Percentiles rank a stretch among this genome's conserved stretches.
Conservation (phyloP, 192 early-diverging fungal species). For the Backusella tarrabulga region DNA sequence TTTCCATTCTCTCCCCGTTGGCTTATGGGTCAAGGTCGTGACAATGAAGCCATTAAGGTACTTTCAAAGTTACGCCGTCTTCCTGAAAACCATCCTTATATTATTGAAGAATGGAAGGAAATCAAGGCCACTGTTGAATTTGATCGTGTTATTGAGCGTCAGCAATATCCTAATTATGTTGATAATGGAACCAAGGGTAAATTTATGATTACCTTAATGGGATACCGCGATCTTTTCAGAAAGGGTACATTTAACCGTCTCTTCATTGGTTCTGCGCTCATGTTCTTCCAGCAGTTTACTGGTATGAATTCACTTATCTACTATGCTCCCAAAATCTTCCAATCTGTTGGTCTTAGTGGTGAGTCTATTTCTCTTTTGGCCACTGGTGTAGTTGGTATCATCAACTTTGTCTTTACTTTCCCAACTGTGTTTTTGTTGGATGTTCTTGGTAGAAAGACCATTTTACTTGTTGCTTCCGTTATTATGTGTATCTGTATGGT, state of each 20-base stretch:
- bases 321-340: conserved; percentile 61
- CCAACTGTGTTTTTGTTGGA: conserved; percentile 74
- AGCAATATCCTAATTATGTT: conserved; percentile 22
- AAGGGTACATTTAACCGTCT: conserved; percentile 52
- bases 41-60: conserved; percentile 54
- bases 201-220: conserved; percentile 18
- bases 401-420: conserved; percentile 75
- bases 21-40: conserved; percentile 55
- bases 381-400: conserved; percentile 63
- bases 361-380: conserved; percentile 46
- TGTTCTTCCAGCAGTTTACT: conserved; percentile 68
- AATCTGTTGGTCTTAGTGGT: conserved; percentile 50
- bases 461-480: conserved; percentile 62
- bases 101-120: conserved; percentile 33
- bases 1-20: conserved; percentile 81
- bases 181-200: not conserved
- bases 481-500: conserved; percentile 25
- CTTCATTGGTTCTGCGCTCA: conserved; percentile 51
- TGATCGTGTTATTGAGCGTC: conserved; percentile 17
- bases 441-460: conserved; percentile 62
- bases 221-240: conserved; percentile 49
- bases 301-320: conserved; percentile 80
- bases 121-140: conserved; percentile 38
- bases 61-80: conserved; percentile 48
- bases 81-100: conserved; percentile 12